A percentile compares a stretch with the other conserved stretches of the same genome.
phyloP scores from a whole-genome alignment of 2,329 filamentous ascomycete genomes.

The Pseudogymnoascus verrucosus region DNA sequence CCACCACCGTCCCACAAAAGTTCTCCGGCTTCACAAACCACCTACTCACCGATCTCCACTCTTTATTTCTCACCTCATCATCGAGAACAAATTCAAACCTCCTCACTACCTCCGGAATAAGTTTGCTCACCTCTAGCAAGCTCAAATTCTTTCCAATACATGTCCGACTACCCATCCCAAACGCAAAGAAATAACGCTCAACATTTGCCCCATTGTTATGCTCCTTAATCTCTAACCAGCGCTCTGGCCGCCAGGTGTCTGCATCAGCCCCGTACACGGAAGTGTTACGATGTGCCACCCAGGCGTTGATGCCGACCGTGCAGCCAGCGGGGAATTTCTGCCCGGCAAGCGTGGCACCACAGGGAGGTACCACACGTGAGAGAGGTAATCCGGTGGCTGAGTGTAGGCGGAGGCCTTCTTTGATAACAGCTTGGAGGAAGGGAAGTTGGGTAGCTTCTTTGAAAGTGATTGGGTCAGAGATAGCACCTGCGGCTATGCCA shows the following conservation, averaged over 20 bases:
- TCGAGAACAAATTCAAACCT: slow-evolving; percentile 24
- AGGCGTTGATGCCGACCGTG: slow-evolving; percentile 36
- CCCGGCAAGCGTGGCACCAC: slow-evolving; percentile 35
- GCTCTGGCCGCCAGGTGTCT: slow-evolving; percentile 36
- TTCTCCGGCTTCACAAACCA: slow-evolving; percentile 26
- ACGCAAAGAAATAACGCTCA: slow-evolving; percentile 21
- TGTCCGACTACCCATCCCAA: slow-evolving; percentile 34
- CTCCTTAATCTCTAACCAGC: slow-evolving; percentile 33
- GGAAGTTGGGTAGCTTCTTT: slow-evolving; percentile 19
- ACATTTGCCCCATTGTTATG: slow-evolving; percentile 11
- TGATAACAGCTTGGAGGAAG: slow-evolving; percentile 28
- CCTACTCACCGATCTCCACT: slow-evolving; percentile 18
- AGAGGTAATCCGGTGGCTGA: slow-evolving; percentile 41
- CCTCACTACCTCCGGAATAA: slow-evolving; percentile 32
- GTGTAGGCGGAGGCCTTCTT: slow-evolving; percentile 32
- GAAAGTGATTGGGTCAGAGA: slow-evolving; percentile 19
- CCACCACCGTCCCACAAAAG: slow-evolving; percentile 19
- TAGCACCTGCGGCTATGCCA: slow-evolving; percentile 7
- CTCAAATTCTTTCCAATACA: slow-evolving; percentile 39
- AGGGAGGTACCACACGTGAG: slow-evolving; percentile 39
- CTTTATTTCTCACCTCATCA: slow-evolving; percentile 12
- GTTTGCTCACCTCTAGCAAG: slow-evolving; percentile 36
- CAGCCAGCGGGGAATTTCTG: slow-evolving; percentile 35
- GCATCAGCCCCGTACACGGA: slow-evolving; percentile 37
- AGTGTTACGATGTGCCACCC: slow-evolving; percentile 36